phyloP scores from a whole-genome alignment of 164 flowering plant genomes.

The Nymphaea colorata region DNA sequence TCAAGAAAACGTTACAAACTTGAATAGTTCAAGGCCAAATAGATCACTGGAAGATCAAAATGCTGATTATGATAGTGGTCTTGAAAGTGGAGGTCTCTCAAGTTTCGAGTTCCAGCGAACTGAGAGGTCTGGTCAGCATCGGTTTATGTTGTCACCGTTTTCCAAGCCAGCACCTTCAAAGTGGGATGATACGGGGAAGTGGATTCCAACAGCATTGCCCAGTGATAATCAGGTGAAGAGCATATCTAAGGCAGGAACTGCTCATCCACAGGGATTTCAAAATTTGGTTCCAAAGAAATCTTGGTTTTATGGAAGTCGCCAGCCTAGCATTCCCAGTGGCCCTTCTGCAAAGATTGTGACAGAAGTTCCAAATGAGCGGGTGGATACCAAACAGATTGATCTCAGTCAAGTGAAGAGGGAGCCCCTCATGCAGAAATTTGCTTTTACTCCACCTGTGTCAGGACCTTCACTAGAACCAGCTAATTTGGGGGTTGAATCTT shows the following conservation, averaged over 20 bases:
- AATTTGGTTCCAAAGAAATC: constrained; percentile 25
- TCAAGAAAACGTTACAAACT: background rate
- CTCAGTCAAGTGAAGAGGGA: constrained; percentile 34
- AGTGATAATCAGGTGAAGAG: constrained; percentile 7
- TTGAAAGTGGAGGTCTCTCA: constrained; percentile 20
- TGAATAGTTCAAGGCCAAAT: background rate
- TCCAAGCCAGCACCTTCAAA: constrained; percentile 78
- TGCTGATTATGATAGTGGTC: constrained; percentile 35
- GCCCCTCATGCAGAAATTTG: constrained; percentile 26
- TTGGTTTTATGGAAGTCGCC: constrained; percentile 32
- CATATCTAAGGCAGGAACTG: constrained; percentile 27
- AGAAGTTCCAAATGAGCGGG: constrained; percentile 59
- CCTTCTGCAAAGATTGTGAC: constrained; percentile 33
- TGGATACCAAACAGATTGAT: constrained; percentile 71
- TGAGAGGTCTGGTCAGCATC: constrained; percentile 32
- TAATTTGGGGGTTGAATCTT: constrained; percentile 32
- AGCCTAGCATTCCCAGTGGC: constrained; percentile 1
- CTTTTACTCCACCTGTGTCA: background rate
- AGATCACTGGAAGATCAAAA: constrained; percentile 32
- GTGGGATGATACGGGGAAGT: constrained; percentile 95
- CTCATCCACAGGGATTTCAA: constrained; percentile 22
- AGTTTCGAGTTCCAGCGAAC: constrained; percentile 50
- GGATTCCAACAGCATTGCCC: constrained; percentile 55
- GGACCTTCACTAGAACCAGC: background rate
- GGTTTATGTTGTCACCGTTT: constrained; percentile 43